phyloP scores from a whole-genome alignment of 768 basidiomycete species.

The Roridomyces roridus region DNA sequence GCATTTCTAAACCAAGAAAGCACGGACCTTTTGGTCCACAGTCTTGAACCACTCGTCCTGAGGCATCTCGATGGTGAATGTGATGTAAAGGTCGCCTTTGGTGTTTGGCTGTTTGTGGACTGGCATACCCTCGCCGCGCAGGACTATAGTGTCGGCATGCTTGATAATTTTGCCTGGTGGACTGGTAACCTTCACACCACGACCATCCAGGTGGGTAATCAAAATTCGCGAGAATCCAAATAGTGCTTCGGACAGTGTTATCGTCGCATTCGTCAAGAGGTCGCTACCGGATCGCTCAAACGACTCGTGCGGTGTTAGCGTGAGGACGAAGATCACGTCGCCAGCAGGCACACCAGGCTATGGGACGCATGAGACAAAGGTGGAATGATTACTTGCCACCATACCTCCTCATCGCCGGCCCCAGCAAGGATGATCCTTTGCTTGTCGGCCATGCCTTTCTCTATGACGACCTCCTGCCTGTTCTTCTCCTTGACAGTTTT shows the following conservation, averaged over 20 bases:
- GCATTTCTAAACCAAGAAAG: background rate
- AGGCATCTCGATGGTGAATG: constrained; percentile 91
- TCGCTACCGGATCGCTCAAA: constrained; percentile 88
- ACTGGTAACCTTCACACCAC: constrained; percentile 81
- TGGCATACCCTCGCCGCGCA: constrained; percentile 93
- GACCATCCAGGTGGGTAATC: constrained; percentile 91
- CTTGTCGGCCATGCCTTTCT: constrained; percentile 84
- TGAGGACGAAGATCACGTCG: constrained; percentile 87
- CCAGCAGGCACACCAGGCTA: constrained; percentile 89
- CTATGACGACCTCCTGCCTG: constrained; percentile 84
- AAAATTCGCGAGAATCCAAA: constrained; percentile 94
- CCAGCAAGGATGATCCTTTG: constrained; percentile 90
- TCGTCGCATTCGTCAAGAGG: constrained; percentile 78
- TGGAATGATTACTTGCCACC: constrained; percentile 12
- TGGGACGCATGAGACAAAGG: constrained; percentile 7
- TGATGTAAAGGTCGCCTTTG: constrained; percentile 84
- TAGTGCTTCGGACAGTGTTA: constrained; percentile 93
- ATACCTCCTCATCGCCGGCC: constrained; percentile 89
- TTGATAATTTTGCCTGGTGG: constrained; percentile 80
- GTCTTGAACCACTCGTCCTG: constrained; percentile 74
- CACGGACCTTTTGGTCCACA: constrained; percentile 62
- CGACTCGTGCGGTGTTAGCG: constrained; percentile 69
- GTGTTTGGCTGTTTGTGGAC: constrained; percentile 64
- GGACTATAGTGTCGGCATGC: constrained; percentile 72
- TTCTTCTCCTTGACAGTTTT: constrained; percentile 88